Evolutionary conservation across 768 basidiomycete genomes (phyloP).

Genomic region (Pulveroboletus ravenelii): DNA sequence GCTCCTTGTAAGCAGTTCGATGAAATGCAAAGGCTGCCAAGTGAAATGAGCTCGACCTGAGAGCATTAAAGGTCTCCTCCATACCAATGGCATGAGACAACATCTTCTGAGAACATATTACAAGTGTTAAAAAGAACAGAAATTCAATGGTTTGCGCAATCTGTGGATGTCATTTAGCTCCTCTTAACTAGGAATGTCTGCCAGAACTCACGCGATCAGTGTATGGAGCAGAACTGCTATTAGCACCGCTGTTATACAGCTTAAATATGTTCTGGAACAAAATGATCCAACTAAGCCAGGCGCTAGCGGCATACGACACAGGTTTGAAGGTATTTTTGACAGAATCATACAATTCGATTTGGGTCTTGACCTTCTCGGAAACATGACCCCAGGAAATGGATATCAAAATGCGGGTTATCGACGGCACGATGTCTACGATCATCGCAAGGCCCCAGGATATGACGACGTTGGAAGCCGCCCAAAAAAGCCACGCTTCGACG

Average conservation of each 20-base stretch:
- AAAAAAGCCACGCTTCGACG: conserved; percentile 74
- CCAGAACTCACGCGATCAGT: conserved; percentile 45
- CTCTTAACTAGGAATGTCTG: background rate
- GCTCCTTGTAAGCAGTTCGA: conserved; percentile 70
- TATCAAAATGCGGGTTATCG: conserved; percentile 47
- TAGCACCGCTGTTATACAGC: conserved; percentile 42
- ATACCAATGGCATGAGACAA: conserved; percentile 60
- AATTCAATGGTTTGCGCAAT: conserved; percentile 64
- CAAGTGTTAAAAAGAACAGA: conserved; percentile 68
- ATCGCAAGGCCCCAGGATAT: conserved; percentile 78
- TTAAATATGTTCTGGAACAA: conserved; percentile 64
- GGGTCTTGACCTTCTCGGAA: conserved; percentile 60
- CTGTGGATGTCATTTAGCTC: conserved; percentile 27
- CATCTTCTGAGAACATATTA: conserved; percentile 61
- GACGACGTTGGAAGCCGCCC: conserved; percentile 73
- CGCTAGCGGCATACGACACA: conserved; percentile 64
- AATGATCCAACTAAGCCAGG: conserved; percentile 72
- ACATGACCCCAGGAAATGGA: conserved; percentile 70
- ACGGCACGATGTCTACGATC: conserved; percentile 64
- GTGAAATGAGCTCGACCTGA: background rate
- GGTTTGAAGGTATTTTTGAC: conserved; percentile 70
- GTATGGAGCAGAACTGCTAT: conserved; percentile 53
- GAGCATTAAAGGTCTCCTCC: background rate
- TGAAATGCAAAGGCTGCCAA: conserved; percentile 65
- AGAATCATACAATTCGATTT: conserved; percentile 64